A percentile compares a stretch with the other conserved stretches of the same genome.
Conservation (phyloP, 73 alveolate genomes). For the Paraurostyla sp. region DNA sequence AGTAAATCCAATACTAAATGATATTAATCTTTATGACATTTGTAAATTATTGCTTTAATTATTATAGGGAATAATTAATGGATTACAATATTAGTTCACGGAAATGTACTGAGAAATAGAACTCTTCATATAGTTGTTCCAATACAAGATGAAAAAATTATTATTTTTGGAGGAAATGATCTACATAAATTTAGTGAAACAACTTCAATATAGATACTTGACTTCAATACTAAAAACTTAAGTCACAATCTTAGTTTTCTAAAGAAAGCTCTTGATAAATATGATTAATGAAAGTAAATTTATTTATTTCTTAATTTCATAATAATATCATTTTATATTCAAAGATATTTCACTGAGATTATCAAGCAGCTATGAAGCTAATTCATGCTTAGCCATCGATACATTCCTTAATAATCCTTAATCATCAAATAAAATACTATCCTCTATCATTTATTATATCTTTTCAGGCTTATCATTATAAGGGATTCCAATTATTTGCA, state of each 20-base stretch:
- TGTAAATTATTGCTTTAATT: neutral
- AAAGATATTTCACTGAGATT: neutral
- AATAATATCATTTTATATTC: too few relatives aligned
- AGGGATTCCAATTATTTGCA: conserved; percentile 2
- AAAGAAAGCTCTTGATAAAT: neutral
- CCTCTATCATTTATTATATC: neutral
- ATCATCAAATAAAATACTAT: neutral
- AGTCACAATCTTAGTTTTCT: neutral
- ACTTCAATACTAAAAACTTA: neutral
- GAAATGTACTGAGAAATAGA: neutral
- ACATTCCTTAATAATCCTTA: neutral
- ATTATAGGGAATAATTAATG: conserved; percentile 22
- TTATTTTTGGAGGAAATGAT: conserved; percentile 45
- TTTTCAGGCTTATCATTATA: conserved; percentile 42
- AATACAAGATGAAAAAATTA: neutral
- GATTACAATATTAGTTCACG: conserved; percentile 27
- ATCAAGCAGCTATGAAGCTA: neutral
- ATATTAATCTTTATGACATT: conserved; percentile 6
- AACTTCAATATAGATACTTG: neutral
- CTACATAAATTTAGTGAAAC: neutral
- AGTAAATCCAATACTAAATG: conserved; percentile 15
- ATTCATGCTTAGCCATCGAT: conserved; percentile 3
- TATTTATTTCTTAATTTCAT: too few relatives aligned
- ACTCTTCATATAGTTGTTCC: neutral
- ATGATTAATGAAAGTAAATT: too few relatives aligned